Evolutionary conservation across 2,329 filamentous ascomycete species (phyloP).

Genomic region (Aspergillus viridinutans): DNA sequence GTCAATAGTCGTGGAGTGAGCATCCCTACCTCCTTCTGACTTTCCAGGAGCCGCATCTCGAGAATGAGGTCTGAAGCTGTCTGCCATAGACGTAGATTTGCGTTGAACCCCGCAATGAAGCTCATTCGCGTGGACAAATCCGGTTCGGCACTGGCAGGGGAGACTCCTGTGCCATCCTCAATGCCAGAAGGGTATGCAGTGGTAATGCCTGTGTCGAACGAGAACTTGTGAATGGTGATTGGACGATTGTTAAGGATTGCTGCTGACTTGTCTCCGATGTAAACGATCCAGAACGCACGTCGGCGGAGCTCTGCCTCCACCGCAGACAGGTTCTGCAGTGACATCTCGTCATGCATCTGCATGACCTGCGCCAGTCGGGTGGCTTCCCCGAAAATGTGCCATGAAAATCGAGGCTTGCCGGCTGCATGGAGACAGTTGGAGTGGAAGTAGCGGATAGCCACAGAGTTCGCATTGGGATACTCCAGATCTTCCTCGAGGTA

Average conservation of each 20-base stretch:
- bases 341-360: slow-evolving; percentile 41
- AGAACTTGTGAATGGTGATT: slow-evolving; percentile 44
- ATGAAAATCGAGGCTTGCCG: slow-evolving; percentile 43
- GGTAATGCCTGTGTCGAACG: slow-evolving; percentile 40
- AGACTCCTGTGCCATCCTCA: slow-evolving; percentile 18
- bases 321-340: slow-evolving; percentile 30
- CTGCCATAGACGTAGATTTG: slow-evolving; percentile 41
- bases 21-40: slow-evolving; percentile 1
- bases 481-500: slow-evolving; percentile 44
- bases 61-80: slow-evolving; percentile 39
- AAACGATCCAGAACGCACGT: slow-evolving; percentile 21
- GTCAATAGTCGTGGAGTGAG: slow-evolving; percentile 4
- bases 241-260: slow-evolving; percentile 35
- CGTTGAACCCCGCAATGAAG: slow-evolving; percentile 42
- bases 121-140: slow-evolving; percentile 15
- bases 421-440: slow-evolving; percentile 45
- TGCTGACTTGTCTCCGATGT: slow-evolving; percentile 21
- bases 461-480: slow-evolving; percentile 40
- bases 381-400: slow-evolving; percentile 46
- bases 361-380: slow-evolving; percentile 42
- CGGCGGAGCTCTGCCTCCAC: slow-evolving; percentile 34
- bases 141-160: slow-evolving; percentile 8
- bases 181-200: slow-evolving; percentile 21
- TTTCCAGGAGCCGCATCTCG: slow-evolving; percentile 25
- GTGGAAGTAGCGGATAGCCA: slow-evolving; percentile 45